Evolutionary conservation across 1,139 yeast species (phyloP), one percentile per base, ranked within the genome.

Genomic region (Diutina rugosa): DNA sequence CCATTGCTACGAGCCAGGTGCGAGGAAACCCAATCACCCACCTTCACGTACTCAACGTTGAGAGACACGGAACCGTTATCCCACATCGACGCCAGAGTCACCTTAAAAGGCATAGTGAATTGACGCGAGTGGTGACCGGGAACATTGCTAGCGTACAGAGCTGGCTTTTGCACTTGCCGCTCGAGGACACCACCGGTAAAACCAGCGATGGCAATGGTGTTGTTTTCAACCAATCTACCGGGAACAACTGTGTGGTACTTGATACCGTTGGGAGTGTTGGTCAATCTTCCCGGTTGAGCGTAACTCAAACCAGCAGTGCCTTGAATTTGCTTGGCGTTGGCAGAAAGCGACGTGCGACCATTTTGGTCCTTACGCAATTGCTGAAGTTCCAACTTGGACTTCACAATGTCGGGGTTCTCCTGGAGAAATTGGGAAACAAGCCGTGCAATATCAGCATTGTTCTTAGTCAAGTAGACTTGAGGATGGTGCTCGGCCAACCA

Each of bases 221-320:
- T 73, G 54, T 72, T 70, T 55, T 74, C 77, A 48, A 86, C 72
- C 53, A 81, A 71, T 73, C 97, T 83, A 59, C 95, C 96, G 16
- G 87, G 87, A 14, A 82, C 84, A 46, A 85, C 74, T 57, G 74
- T 73, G 32, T 29, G n/a, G 58, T 80, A 75, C 57, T 78, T 73
- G 47, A 85, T 72, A 55, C 97, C 97, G 62, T 85, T 80, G 41
- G 96, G 95, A 2, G 90, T 78, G 69, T 85, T 87, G 60, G 76
- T 67, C 55, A 89, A 73, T 67, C 90, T 79, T 7, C 96, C 96
- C 61, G 79, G 80, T 62, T 86, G 78, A 55, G 77, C 78, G 65
- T 89, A 90, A 2, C 89, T 79, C 59, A 87, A 74, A 14, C 95
- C 95, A 53, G 85, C 95, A 10, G 86, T 81, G 48, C 90, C 93